Evolutionary conservation across 768 basidiomycete species (phyloP), one percentile per base, ranked within the genome.

Genomic region (Pholiota molesta): DNA sequence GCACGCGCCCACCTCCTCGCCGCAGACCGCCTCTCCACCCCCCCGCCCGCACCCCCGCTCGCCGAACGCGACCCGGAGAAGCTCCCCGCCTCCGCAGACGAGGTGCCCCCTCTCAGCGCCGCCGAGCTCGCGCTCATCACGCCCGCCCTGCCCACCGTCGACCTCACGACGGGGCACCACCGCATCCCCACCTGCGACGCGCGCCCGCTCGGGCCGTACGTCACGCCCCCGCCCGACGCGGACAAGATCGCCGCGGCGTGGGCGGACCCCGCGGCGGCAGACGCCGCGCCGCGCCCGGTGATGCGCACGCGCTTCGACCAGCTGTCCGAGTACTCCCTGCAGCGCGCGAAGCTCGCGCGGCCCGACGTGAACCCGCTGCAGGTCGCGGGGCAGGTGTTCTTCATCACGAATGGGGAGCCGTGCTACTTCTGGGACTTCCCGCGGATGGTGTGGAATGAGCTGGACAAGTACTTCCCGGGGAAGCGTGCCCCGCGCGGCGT

Each of bases 381-480:
- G 66, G 92, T 98, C 57, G 95, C 94, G 5, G 97, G 97, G 0
- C 92, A 98, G 73, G 92, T 78, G 3, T 99, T 95, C 80, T 97
- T 95, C 82, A 92, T 99, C 76, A 96, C 95, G 60, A 99, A 99
- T 71, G 95, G 95, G 64, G 96, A 99, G 72, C 97, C 96, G 2
- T 83, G 89, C 59, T 93, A 94, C 75, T 98, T 98, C 79, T 99
- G 97, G 97, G 95, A 97, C 77, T 89, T 97, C 70, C 82, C 88
- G 31, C 84, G 94, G 6, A 75, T 83, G 2, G 76, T 97, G n/a
- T 99, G 94, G 94, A 76, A 81, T 29, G 80, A 82, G 21, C 81
- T 92, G 58, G 86, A 87, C 71, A 78, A 79, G 52, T 77, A 82
- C 54, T 87, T 88, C 70, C 81, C 86, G 16, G 86, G 83, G 6